phyloP scores from a whole-genome alignment of 805 yeast genomes.

The Kodamaea jinghongensis region DNA sequence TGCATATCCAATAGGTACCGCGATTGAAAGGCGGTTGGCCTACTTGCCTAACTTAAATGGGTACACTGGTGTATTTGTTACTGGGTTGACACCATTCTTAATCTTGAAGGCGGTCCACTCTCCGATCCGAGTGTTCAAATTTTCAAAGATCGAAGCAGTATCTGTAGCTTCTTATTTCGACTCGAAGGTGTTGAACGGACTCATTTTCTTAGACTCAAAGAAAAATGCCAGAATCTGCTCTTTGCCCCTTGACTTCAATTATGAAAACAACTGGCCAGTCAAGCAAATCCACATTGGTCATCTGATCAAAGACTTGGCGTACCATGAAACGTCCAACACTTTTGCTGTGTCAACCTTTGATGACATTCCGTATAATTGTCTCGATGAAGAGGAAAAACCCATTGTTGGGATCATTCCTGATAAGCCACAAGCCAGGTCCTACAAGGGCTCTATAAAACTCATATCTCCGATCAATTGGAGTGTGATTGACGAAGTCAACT shows the following conservation, averaged over 20 bases:
- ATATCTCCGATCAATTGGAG: slow-evolving; percentile 77
- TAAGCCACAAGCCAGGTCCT: slow-evolving; percentile 54
- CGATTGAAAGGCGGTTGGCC: slow-evolving; percentile 64
- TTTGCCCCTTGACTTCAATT: slow-evolving; percentile 47
- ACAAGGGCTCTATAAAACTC: slow-evolving; percentile 59
- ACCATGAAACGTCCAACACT: slow-evolving; percentile 63
- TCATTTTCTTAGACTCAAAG: slow-evolving; percentile 68
- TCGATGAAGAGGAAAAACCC: slow-evolving; percentile 71
- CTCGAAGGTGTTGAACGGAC: slow-evolving; percentile 41
- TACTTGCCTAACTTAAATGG: slow-evolving; percentile 58
- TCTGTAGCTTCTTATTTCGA: slow-evolving; percentile 59
- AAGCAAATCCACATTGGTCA: slow-evolving; percentile 51
- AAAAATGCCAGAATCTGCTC: slow-evolving; percentile 65
- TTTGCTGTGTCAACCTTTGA: slow-evolving; percentile 60
- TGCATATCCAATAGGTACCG: slow-evolving; percentile 66
- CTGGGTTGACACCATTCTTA: slow-evolving; percentile 71
- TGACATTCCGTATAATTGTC: slow-evolving; percentile 57
- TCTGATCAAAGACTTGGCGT: slow-evolving; percentile 64
- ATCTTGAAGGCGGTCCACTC: slow-evolving; percentile 65
- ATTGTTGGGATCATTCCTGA: slow-evolving; percentile 55
- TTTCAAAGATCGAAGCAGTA: slow-evolving; percentile 62
- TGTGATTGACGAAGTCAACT: slow-evolving; percentile 64
- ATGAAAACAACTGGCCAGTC: slow-evolving; percentile 61
- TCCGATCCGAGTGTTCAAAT: slow-evolving; percentile 61
- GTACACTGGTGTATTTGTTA: slow-evolving; percentile 58